Base-by-base conservation (phyloP, 352 stramenopile species). In the Saprolegnia parasitica region DNA sequence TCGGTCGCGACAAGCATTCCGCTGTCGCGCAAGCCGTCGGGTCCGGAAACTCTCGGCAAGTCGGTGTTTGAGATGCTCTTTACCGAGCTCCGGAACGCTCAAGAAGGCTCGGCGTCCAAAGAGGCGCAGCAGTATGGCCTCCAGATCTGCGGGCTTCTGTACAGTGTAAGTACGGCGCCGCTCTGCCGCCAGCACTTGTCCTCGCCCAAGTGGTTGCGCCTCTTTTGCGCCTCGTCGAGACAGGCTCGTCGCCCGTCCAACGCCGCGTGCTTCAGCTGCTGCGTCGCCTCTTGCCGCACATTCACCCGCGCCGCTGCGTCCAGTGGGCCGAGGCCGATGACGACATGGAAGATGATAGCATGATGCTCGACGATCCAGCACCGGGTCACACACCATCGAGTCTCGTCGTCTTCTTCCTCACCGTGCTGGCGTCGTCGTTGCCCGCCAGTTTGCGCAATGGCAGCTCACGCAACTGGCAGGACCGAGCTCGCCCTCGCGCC, bases 51-150 rank as follows among this genome's bases (percentile, higher is more conserved):
- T 29, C 76, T 96, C 0, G 87, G 88, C 20, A 96, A 96, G 67
- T 95, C 87, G 9, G 88, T 96, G 5, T 96, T 96, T 40, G 84
- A 95, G 66, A 96, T 96, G 88, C 68, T 96, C 45, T 96, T 93
- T 62, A 95, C 87, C 4, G 88, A 96, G 63, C 63, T 96, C 56
- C 91, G 92, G 63, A 96, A 94, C 67, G 86, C 85, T 6, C 74
- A 95, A 29, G 86, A 91, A 70, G 81, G 91, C 10, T n/a, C 58
- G 57, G 40, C 35, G 5, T 47, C 11, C n/a, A 52, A 40, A 46
- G 46, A 65, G 8, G 11, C 26, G 11, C 67, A 74, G 46, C 86
- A 96, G 62, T 96, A 96, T 74, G 94, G 87, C 73, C 95, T 93
- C 67, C 88, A 96, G 65, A 94, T 96, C 55, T 94, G 88, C 72